Evolutionary conservation across 1,284 basidiomycete genomes (phyloP), one percentile per base, ranked within the genome.

Genomic region (Trichosporon sp.): DNA sequence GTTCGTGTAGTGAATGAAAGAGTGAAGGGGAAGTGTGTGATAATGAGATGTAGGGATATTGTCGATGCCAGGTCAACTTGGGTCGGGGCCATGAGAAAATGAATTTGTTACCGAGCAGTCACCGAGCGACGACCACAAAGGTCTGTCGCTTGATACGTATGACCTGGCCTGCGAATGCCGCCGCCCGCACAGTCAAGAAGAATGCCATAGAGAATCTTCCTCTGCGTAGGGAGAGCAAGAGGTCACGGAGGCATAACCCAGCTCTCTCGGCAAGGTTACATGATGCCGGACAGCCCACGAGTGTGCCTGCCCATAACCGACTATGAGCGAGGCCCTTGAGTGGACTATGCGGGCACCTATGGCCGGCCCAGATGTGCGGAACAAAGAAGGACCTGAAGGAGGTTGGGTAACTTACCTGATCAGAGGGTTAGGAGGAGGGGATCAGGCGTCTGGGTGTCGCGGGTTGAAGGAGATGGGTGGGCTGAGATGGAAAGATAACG

Each of bases 51-150:
- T 16, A 35, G 14, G 51, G 51, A 38, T 31, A 67, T 38, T 66
- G 65, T 46, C 43, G 16, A 66, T n/a, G 43, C 14, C 21, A 51
- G 65, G 31, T 32, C 11, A n/a, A 48, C 19, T 19, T 32, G 16
- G 16, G 35, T 51, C 48, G 2, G 7, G 21, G 19, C 8, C 40
- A 43, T 65, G 64, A 65, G 64, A 65, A 63, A 37, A n/a, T 63
- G 59, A 37, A 35, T 63, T 61, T 63, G 59, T 63, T 63, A 35
- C 59, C 59, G 59, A 63, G 59, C 59, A 10, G 59, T 63, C 59
- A 63, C 59, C 59, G 59, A 63, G n/a, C 32, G 32, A 31, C 54
- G 31, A n/a, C 59, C 14, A 63, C 59, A 63, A n/a, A 63, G 16
- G 6, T 6, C 16, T 14, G 32, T 61, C 12, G 14, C 4, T 35